Conservation (phyloP, 2,329 filamentous ascomycete genomes). For the Aspergillus hiratsukae region DNA sequence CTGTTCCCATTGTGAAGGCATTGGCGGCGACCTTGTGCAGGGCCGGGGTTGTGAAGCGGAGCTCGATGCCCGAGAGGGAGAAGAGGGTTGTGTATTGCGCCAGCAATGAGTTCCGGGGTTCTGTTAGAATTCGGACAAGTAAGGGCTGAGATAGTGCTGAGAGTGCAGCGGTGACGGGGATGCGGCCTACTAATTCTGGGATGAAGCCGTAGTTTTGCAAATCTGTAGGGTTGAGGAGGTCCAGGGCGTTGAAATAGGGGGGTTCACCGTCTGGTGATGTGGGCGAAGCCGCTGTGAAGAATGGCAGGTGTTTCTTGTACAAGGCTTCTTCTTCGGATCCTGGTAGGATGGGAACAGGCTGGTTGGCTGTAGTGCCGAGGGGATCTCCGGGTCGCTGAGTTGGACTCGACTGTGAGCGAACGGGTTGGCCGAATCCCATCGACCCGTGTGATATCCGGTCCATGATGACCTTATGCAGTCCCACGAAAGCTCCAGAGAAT, state of each 20-base stretch:
- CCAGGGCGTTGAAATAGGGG: conserved; percentile 56
- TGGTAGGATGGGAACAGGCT: conserved; percentile 50
- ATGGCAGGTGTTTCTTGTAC: conserved; percentile 56
- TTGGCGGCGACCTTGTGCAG: conserved; percentile 77
- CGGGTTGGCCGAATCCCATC: conserved; percentile 85
- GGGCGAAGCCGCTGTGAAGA: conserved; percentile 54
- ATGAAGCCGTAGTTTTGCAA: conserved; percentile 87
- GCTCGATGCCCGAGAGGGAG: conserved; percentile 67
- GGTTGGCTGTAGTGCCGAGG: conserved; percentile 21
- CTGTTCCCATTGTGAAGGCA: conserved; percentile 65
- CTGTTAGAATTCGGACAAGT: conserved; percentile 82
- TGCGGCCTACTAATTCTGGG: conserved; percentile 89
- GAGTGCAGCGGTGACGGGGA: conserved; percentile 84
- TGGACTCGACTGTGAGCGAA: conserved; percentile 52
- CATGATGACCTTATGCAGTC: conserved; percentile 80
- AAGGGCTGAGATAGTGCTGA: conserved; percentile 64
- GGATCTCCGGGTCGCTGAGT: conserved; percentile 20
- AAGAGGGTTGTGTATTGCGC: conserved; percentile 88
- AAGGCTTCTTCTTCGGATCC: conserved; percentile 61
- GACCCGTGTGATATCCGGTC: conserved; percentile 80
- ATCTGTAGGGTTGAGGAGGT: conserved; percentile 70
- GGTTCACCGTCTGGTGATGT: conserved; percentile 38
- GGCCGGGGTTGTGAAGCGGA: conserved; percentile 78
- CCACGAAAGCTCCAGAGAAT: conserved; percentile 91
- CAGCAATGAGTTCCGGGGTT: conserved; percentile 82